A percentile compares a stretch with the other conserved stretches of the same genome.
phyloP scores from a whole-genome alignment of 257 asterid genomes.

The Solanum corneliomulleri region DNA sequence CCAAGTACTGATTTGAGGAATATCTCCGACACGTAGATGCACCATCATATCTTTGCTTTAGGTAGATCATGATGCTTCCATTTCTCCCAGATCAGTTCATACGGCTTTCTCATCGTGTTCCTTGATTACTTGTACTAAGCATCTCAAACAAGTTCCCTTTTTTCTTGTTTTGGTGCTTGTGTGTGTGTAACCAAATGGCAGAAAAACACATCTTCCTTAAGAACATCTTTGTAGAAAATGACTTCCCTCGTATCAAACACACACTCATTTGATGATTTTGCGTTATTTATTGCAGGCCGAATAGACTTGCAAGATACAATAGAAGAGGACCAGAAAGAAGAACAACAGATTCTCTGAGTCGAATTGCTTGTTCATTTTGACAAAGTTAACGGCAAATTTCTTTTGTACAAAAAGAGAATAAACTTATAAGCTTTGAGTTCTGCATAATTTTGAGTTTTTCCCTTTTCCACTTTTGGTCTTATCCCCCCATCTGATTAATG shows the following conservation, averaged over 20 bases:
- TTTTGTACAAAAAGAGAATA: constrained; percentile 25
- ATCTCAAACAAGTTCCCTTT: neutral
- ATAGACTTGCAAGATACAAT: constrained; percentile 53
- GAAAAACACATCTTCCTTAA: neutral
- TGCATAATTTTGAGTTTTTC: neutral
- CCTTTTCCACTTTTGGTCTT: neutral
- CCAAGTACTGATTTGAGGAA: neutral
- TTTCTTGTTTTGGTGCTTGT: neutral
- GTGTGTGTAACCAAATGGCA: neutral
- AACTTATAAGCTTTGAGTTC: constrained; percentile 4
- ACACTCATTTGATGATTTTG: neutral
- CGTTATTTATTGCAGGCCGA: constrained; percentile 32
- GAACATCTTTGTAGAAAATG: neutral
- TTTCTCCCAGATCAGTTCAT: neutral
- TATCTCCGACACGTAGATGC: neutral
- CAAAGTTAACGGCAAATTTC: constrained; percentile 5
- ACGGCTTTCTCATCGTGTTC: neutral
- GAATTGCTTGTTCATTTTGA: neutral
- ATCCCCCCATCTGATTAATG: neutral
- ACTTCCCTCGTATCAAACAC: neutral
- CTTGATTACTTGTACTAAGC: neutral
- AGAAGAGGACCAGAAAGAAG: constrained; percentile 48
- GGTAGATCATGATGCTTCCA: neutral
- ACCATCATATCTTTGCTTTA: neutral
- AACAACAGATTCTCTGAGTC: neutral